Percentiles rank a stretch among this genome's conserved stretches.
Conservation (phyloP, 1,284 basidiomycete species). For the Microstroma glucosiphilum region DNA sequence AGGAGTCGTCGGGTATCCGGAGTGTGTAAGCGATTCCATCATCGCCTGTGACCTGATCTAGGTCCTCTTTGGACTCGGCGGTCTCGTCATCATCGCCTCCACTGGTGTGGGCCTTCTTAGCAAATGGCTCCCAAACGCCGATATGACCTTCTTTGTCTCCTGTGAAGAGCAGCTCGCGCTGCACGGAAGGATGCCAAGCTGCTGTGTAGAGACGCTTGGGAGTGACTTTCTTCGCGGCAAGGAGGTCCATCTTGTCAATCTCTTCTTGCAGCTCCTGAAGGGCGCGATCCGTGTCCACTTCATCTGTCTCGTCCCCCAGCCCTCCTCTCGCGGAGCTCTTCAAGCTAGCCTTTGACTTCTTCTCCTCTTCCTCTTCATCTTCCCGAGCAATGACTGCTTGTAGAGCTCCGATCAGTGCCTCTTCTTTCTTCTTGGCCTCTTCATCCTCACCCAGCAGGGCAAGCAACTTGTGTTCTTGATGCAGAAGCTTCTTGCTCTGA, state of each 20-base stretch:
- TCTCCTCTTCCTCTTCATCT: conserved; percentile 18
- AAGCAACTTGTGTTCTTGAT: conserved; percentile 29
- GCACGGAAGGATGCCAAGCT: conserved; percentile 35
- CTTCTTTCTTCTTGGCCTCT: conserved; percentile 12
- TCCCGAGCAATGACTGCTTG: conserved; percentile 14
- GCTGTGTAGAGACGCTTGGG: conserved; percentile 40
- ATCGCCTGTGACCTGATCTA: conserved; percentile 6
- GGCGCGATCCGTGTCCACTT: conserved; percentile 6
- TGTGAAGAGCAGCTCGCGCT: conserved; percentile 43
- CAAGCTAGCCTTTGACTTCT: conserved; percentile 8
- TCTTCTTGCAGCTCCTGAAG: conserved; percentile 21
- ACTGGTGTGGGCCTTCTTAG: conserved; percentile 5
- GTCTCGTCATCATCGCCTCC: conserved; percentile 23
- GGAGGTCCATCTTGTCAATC: conserved; percentile 37
- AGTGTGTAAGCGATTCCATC: conserved; percentile 32
- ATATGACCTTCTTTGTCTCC: conserved; percentile 46
- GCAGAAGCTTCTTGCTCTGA: conserved; percentile 28
- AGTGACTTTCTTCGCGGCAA: conserved; percentile 31
- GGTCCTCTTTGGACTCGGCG: conserved; percentile 14
- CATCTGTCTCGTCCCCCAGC: neutral
- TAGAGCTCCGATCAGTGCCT: conserved; percentile 21
- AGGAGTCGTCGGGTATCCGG: conserved; percentile 33
- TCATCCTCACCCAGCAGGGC: conserved; percentile 20
- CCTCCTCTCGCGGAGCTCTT: neutral
- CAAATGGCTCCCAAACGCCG: conserved; percentile 43